These are phyloP conservation scores for Amanita brunnescens DNA, from an alignment of 768 basidiomycete species.

Conservation along the genomic window DNA sequence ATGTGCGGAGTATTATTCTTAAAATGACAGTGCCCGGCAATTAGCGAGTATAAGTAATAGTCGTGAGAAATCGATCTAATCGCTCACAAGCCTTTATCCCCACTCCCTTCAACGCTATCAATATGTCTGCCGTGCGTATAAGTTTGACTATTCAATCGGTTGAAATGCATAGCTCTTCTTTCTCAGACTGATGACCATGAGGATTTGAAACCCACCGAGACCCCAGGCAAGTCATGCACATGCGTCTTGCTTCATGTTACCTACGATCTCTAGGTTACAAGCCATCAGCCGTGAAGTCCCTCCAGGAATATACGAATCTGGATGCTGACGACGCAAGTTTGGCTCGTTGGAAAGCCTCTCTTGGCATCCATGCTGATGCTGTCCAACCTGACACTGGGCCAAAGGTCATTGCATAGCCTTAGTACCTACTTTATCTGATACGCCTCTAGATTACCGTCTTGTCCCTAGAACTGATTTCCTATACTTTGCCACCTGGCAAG, in stretches of 20 bases:
- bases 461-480: slow-evolving; percentile 72
- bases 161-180: slow-evolving; percentile 7
- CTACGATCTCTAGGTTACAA: slow-evolving; percentile 55
- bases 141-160: not conserved
- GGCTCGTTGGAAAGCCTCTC: slow-evolving; percentile 90
- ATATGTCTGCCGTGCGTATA: slow-evolving; percentile 45
- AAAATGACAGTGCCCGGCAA: slow-evolving; percentile 26
- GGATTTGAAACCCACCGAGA: slow-evolving; percentile 57
- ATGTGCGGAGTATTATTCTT: not conserved
- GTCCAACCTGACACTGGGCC: slow-evolving; percentile 35
- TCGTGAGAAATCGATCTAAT: slow-evolving; percentile 69
- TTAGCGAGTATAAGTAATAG: slow-evolving; percentile 28
- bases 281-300: slow-evolving; percentile 52
- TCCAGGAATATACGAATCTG: slow-evolving; percentile 77
- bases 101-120: slow-evolving; percentile 15
- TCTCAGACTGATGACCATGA: slow-evolving; percentile 54
- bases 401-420: slow-evolving; percentile 39
- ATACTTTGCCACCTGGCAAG: slow-evolving; percentile 54
- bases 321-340: slow-evolving; percentile 91
- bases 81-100: slow-evolving; percentile 11
- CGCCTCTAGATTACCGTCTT: slow-evolving; percentile 56
- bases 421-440: slow-evolving; percentile 9
- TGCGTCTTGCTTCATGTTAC: not conserved
- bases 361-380: slow-evolving; percentile 66
- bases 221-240: slow-evolving; percentile 44